Evolutionary conservation across 1,284 basidiomycete genomes (phyloP).

Genomic region (Golubevia sp.): DNA sequence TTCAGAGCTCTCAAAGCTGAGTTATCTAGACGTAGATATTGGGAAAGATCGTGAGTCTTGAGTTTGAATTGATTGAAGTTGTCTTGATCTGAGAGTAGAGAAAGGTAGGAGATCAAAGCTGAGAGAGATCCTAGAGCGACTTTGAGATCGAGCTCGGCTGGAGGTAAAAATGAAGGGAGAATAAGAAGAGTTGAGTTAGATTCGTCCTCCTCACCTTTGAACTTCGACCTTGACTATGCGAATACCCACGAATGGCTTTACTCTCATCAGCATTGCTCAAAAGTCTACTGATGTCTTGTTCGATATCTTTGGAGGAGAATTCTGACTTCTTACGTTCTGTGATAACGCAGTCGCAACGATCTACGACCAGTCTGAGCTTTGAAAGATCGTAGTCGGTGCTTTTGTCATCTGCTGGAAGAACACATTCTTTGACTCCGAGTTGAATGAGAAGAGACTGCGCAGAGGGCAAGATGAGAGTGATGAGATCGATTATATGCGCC

Average conservation of each 20-base stretch:
- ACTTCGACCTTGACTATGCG: no score
- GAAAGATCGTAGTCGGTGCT: constrained; percentile 73
- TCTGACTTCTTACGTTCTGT: constrained; percentile 90
- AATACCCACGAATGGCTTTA: no score
- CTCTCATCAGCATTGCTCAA: no score
- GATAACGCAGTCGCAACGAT: constrained; percentile 86
- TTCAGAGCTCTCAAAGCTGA: constrained; percentile 90
- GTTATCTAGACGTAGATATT: constrained; percentile 94
- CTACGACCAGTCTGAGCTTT: constrained; percentile 67
- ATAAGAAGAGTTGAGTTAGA: not conserved
- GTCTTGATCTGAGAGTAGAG: constrained; percentile 77
- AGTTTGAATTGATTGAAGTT: constrained; percentile 84
- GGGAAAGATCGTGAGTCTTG: constrained; percentile 84
- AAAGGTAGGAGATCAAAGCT: constrained; percentile 82
- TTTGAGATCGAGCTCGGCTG: constrained; percentile 80
- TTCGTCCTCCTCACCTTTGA: no score
- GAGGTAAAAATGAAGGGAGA: not conserved
- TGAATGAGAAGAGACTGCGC: constrained; percentile 88
- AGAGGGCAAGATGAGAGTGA: not conserved
- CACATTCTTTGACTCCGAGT: constrained; percentile 91
- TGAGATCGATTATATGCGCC: not conserved
- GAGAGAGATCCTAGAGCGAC: constrained; percentile 78
- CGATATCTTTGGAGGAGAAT: constrained; percentile 78
- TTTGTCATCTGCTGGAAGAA: constrained; percentile 67
- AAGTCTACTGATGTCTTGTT: constrained; percentile 82